Percentiles rank a stretch among this genome's conserved stretches.
Evolutionary conservation across 2,329 filamentous ascomycete genomes (phyloP).

Genomic region (Aureobasidium sp.): DNA sequence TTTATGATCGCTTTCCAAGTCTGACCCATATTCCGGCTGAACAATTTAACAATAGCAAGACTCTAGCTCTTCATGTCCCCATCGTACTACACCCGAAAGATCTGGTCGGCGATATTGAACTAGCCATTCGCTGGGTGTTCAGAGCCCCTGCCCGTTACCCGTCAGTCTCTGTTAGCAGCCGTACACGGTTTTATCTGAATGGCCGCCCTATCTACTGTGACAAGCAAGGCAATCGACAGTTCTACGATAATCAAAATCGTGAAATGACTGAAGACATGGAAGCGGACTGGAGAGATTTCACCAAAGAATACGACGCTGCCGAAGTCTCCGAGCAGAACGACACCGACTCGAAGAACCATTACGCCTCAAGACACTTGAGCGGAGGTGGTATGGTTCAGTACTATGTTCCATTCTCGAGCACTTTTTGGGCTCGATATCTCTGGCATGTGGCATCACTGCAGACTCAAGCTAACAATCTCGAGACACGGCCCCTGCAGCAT

Average conservation of each 20-base stretch:
- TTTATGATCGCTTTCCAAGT: neutral
- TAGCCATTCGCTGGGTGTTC: slow-evolving; percentile 1
- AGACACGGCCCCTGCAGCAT: slow-evolving; percentile 20
- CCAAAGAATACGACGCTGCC: slow-evolving; percentile 20
- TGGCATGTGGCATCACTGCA: slow-evolving; percentile 23
- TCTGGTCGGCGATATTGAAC: neutral
- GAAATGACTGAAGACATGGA: slow-evolving; percentile 2
- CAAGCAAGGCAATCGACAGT: neutral
- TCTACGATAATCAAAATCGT: neutral
- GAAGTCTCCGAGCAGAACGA: slow-evolving; percentile 20
- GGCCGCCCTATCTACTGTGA: neutral
- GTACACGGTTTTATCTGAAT: slow-evolving; percentile 2
- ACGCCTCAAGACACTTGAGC: slow-evolving; percentile 20
- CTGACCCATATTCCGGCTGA: neutral
- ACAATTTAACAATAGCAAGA: neutral
- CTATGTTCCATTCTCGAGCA: slow-evolving; percentile 33
- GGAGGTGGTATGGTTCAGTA: slow-evolving; percentile 25
- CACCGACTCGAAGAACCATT: slow-evolving; percentile 20
- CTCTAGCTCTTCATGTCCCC: neutral
- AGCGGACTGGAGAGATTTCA: slow-evolving; percentile 9
- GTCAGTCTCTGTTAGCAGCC: neutral
- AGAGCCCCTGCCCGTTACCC: neutral
- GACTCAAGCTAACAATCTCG: slow-evolving; percentile 19
- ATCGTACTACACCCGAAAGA: slow-evolving; percentile 4
- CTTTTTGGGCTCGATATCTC: slow-evolving; percentile 38